Evolutionary conservation across 78 protist genomes (phyloP).

Genomic region (Protostelium mycophagum): DNA sequence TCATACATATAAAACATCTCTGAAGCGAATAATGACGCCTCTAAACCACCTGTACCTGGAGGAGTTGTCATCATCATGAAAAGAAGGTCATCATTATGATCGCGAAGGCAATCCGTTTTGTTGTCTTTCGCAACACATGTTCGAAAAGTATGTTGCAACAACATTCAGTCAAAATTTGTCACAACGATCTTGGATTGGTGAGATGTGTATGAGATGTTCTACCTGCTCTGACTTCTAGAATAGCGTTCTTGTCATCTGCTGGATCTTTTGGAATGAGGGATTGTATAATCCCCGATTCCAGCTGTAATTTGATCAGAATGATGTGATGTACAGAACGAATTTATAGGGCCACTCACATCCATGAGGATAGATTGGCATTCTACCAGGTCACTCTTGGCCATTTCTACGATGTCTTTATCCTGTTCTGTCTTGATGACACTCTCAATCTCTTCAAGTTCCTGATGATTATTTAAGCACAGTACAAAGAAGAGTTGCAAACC

Average conservation of each 20-base stretch:
- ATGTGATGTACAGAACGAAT: background rate
- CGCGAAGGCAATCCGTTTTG: background rate
- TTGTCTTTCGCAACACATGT: background rate
- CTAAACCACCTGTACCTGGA: conserved; percentile 82
- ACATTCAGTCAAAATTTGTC: background rate
- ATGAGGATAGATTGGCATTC: background rate
- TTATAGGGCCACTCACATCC: background rate
- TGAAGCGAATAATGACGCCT: conserved; percentile 78
- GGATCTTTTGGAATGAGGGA: background rate
- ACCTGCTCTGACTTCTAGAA: conserved; percentile 72
- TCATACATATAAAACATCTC: conserved; percentile 80
- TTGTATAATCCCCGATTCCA: background rate
- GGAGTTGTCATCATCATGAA: background rate
- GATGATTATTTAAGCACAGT: background rate
- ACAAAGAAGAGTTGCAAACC: background rate
- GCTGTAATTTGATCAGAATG: background rate
- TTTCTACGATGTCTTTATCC: background rate
- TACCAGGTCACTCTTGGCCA: background rate
- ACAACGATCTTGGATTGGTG: background rate
- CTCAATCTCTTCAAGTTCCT: background rate
- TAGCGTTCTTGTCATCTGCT: conserved; percentile 55
- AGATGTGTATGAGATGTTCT: background rate
- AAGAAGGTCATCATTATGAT: background rate
- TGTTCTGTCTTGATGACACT: background rate
- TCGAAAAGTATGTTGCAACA: too few relatives aligned